phyloP scores from a whole-genome alignment of 2,329 filamentous ascomycete genomes.

The Phyllosticta citribraziliensis region DNA sequence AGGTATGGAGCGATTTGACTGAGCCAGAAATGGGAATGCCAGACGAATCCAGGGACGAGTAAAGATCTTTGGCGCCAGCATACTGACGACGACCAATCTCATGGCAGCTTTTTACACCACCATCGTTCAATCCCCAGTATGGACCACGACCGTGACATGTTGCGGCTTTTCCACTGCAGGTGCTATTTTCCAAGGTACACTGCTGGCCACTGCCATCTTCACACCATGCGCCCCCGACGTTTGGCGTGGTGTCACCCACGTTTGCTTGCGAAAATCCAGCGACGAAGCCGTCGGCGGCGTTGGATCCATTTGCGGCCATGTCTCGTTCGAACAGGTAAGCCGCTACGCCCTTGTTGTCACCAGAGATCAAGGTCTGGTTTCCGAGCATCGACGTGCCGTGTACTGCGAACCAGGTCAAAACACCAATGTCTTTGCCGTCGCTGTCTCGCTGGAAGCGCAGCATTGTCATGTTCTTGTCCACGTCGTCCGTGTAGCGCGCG shows the following conservation, averaged over 20 bases:
- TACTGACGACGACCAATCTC: slow-evolving; percentile 69
- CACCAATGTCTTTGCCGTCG: slow-evolving; percentile 66
- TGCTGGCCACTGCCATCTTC: slow-evolving; percentile 63
- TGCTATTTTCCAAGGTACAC: slow-evolving; percentile 73
- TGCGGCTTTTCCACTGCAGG: slow-evolving; percentile 64
- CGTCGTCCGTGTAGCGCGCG: slow-evolving; percentile 52
- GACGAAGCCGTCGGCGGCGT: slow-evolving; percentile 60
- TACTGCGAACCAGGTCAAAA: slow-evolving; percentile 84
- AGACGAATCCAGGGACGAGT: slow-evolving; percentile 41
- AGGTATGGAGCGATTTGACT: slow-evolving; percentile 77
- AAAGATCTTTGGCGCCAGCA: slow-evolving; percentile 48
- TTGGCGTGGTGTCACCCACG: slow-evolving; percentile 84
- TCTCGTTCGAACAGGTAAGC: slow-evolving; percentile 74
- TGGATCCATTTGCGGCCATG: slow-evolving; percentile 35
- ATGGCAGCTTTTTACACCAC: slow-evolving; percentile 58
- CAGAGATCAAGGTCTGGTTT: slow-evolving; percentile 83
- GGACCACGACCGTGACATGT: slow-evolving; percentile 67
- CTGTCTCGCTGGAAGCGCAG: slow-evolving; percentile 66
- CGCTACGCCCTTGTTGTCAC: slow-evolving; percentile 95
- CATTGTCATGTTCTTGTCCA: slow-evolving; percentile 71
- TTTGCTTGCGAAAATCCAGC: slow-evolving; percentile 89
- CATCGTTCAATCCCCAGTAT: slow-evolving; percentile 54
- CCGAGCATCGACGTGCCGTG: slow-evolving; percentile 86
- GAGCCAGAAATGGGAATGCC: slow-evolving; percentile 49
- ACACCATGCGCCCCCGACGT: slow-evolving; percentile 78